Evolutionary conservation across 257 asterid genomes (phyloP).

Genomic region (Scutellaria barbata): DNA sequence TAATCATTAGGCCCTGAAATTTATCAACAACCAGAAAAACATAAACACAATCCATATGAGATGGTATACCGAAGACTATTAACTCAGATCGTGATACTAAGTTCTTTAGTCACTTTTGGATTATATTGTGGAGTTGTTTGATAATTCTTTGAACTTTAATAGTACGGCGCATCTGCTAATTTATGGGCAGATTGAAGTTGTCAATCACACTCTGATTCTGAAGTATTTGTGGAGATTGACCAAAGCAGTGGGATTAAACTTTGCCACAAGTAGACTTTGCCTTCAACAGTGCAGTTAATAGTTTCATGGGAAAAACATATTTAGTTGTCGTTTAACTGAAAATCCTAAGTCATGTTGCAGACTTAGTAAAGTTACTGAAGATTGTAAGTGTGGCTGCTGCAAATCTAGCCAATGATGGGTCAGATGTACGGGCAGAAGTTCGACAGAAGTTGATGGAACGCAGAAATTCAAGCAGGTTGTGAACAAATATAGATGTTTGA

Average conservation of each 20-base stretch:
- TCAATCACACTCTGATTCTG: neutral
- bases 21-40: neutral
- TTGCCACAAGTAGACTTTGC: too few relatives aligned
- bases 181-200: neutral
- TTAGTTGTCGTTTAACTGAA: neutral
- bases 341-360: neutral
- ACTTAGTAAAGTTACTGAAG: neutral
- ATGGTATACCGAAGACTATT: neutral
- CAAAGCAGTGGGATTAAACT: too few relatives aligned
- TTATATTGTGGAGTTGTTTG: neutral
- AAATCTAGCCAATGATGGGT: too few relatives aligned
- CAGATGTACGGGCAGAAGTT: neutral
- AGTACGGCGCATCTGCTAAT: neutral
- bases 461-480: neutral
- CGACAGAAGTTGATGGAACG: neutral
- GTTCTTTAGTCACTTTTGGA: slow-evolving; percentile 4
- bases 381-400: neutral
- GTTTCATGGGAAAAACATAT: neutral
- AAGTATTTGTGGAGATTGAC: neutral
- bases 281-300: neutral
- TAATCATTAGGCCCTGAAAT: neutral
- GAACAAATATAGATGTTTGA: neutral
- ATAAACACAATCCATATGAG: neutral
- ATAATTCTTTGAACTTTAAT: neutral
- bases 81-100: neutral